Evolutionary conservation across 1,139 yeast species (phyloP).

Genomic region (Geotrichum restrictum): DNA sequence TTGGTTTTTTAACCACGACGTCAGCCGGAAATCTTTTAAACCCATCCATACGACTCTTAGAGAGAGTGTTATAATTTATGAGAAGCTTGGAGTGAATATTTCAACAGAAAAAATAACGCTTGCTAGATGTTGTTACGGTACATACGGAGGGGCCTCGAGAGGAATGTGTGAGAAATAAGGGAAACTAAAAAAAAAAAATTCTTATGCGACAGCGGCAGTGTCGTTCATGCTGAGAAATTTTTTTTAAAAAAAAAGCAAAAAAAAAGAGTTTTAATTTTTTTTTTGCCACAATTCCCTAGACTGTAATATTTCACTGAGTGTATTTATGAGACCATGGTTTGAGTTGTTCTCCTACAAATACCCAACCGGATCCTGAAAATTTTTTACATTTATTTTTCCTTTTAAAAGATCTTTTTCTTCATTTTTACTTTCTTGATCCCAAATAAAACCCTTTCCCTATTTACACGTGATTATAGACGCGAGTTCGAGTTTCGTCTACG

Average conservation of each 20-base stretch:
- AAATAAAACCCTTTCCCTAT: not conserved
- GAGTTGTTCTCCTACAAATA: slow-evolving; percentile 12
- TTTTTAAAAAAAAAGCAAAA: not conserved
- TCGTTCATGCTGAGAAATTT: not conserved
- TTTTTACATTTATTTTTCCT: slow-evolving; percentile 7
- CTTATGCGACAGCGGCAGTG: not conserved
- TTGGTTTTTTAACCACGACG: no score
- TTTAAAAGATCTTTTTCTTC: not conserved
- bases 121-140: no score
- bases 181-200: no score
- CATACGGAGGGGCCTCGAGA: no score
- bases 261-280: not conserved
- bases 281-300: slow-evolving; percentile 1
- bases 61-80: no score
- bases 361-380: slow-evolving; percentile 9
- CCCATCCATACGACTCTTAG: no score
- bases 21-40: no score
- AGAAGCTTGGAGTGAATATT: no score
- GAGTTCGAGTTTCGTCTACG: not conserved
- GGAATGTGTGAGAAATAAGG: no score
- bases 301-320: not conserved
- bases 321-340: not conserved
- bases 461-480: slow-evolving; percentile 10
- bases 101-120: no score
- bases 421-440: not conserved